Evolutionary conservation across 2,329 filamentous ascomycete species (phyloP).

Genomic region (Apiospora sp.): DNA sequence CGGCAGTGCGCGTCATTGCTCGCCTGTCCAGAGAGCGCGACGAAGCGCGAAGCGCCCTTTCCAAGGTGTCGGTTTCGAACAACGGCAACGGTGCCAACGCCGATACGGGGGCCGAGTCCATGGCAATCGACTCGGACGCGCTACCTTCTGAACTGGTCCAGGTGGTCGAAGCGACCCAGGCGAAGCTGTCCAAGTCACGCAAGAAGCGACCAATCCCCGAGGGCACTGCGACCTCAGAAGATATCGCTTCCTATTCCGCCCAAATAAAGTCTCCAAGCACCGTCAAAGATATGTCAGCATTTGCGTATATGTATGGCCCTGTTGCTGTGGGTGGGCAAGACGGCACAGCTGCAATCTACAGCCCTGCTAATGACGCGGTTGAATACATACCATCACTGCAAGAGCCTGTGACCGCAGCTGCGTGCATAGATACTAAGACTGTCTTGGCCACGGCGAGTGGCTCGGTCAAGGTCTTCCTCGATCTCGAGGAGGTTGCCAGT

Average conservation of each 20-base stretch:
- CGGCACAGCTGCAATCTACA: constrained; percentile 79
- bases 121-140: constrained; percentile 87
- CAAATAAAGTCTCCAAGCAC: constrained; percentile 55
- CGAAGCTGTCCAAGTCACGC: constrained; percentile 84
- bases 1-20: constrained; percentile 93
- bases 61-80: constrained; percentile 79
- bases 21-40: constrained; percentile 90
- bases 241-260: constrained; percentile 62
- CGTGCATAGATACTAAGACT: constrained; percentile 73
- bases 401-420: constrained; percentile 70
- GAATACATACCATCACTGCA: constrained; percentile 72
- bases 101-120: constrained; percentile 75
- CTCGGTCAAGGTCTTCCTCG: constrained; percentile 76
- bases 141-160: constrained; percentile 76
- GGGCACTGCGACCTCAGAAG: constrained; percentile 82
- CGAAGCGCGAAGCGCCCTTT: constrained; percentile 88
- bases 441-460: constrained; percentile 80
- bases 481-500: constrained; percentile 72
- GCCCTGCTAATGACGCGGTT: constrained; percentile 71
- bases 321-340: constrained; percentile 79
- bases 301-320: constrained; percentile 65
- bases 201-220: constrained; percentile 88
- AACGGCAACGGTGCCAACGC: constrained; percentile 65
- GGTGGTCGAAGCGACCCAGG: constrained; percentile 81
- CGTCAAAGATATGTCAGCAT: constrained; percentile 57